Base-by-base conservation (phyloP, 257 asterid genomes). In the Nicotiana tabacum region DNA sequence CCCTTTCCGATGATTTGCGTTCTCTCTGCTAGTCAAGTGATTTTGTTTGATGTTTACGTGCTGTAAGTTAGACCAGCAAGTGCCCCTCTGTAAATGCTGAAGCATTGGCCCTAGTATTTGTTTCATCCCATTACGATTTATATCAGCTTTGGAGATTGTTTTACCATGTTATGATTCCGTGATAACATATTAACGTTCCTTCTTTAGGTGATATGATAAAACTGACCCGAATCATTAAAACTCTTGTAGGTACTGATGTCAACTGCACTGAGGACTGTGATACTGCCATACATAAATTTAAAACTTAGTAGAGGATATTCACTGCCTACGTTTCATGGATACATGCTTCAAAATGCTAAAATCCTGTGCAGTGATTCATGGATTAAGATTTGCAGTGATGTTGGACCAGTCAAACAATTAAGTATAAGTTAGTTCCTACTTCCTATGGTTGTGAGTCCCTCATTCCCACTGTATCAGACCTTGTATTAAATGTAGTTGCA, bases 311-410 rank as follows among this genome's bases (percentile, higher is more conserved):
- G 83, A 64, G 99, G 99, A 80, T 74, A 77, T 83, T 88, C 84
- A 35, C 81, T 96, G 78, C 98, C 98, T 7, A 72, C 78, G 82
- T 88, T 89, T 84, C 91, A 84, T 21, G 98, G 98, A 15, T 94
- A 94, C 43, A 88, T 83, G 83, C 96, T 96, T 83, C 90, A 85
- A 51, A 84, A 92, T 77, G 88, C 97, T 27, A 83, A 85, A 58
- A 85, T 96, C 80, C 51, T 87, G 70, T 91, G 87, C 84, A 24
- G 86, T 13, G 88, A 91, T 8, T 87, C 91, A 2, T 90, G 97
- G 97, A 86, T 93, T 77, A 85, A 82, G 55, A 69, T 93, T 74
- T 88, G 92, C 91, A 90, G 93, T 69, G 93, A 94, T 66, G 85
- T 94, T 64, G 77, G 80, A 15, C 81, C 93, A n/a, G 69, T 85